A percentile compares a stretch with the other conserved stretches of the same genome.
These are phyloP conservation scores for Epicoccum sorghinum DNA, from an alignment of 2,329 filamentous ascomycete species.

Conservation along the genomic window DNA sequence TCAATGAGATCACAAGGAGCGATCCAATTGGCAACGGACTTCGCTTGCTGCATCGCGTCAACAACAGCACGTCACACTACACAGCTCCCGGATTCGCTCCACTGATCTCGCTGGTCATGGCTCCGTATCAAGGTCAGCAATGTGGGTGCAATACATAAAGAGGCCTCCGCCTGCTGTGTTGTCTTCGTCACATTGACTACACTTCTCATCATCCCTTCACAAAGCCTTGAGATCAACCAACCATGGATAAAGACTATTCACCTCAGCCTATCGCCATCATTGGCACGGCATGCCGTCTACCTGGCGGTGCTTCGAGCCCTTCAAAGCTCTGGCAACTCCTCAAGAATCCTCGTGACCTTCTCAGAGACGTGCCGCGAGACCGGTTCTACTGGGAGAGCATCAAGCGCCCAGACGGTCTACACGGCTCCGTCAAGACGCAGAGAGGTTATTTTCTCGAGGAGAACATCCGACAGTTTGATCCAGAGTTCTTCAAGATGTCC, in stretches of 20 bases:
- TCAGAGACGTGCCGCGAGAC: background rate
- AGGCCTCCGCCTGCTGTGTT: background rate
- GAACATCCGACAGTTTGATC: constrained; percentile 22
- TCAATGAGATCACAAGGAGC: too few relatives aligned
- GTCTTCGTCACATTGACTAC: background rate
- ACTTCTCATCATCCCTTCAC: background rate
- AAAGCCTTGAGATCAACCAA: background rate
- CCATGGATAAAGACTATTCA: background rate
- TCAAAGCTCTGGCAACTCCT: background rate
- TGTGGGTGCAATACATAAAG: too few relatives aligned
- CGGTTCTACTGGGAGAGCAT: background rate
- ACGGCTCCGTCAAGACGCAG: background rate
- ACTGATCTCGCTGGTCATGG: background rate
- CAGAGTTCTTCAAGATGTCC: constrained; percentile 27
- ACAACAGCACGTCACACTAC: too few relatives aligned
- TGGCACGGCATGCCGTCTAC: background rate
- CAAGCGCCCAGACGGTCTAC: background rate
- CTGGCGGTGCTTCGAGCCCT: background rate
- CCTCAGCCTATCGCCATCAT: background rate
- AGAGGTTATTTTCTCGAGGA: background rate
- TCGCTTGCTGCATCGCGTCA: too few relatives aligned
- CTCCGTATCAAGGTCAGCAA: background rate
- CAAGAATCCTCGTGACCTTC: background rate
- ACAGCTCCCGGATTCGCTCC: too few relatives aligned
- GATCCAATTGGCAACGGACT: too few relatives aligned